These are phyloP conservation scores for Scedosporium apiospermum DNA, from an alignment of 2,329 filamentous ascomycete species.

Conservation along the genomic window DNA sequence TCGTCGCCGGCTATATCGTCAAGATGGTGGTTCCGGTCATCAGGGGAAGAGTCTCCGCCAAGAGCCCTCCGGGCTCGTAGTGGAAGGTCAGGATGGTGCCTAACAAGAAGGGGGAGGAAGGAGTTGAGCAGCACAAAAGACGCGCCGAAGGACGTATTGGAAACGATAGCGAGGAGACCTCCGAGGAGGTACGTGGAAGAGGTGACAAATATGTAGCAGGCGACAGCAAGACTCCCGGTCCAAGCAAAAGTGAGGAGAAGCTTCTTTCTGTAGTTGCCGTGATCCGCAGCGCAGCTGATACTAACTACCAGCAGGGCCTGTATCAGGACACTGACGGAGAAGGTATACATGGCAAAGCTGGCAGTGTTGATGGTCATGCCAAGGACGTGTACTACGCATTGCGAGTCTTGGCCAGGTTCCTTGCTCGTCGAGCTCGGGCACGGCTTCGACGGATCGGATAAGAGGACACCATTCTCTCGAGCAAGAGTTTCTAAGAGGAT, in stretches of 20 bases:
- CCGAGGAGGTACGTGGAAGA: constrained; percentile 72
- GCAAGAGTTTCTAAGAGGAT: constrained; percentile 91
- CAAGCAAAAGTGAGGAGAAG: constrained; percentile 80
- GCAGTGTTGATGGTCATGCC: constrained; percentile 89
- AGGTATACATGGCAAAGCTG: constrained; percentile 97
- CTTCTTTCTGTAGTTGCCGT: constrained; percentile 84
- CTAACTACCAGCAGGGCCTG: constrained; percentile 89
- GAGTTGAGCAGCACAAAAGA: constrained; percentile 95
- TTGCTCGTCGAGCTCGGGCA: constrained; percentile 59
- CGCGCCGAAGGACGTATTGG: constrained; percentile 89
- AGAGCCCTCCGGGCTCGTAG: constrained; percentile 5
- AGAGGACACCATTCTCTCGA: constrained; percentile 79
- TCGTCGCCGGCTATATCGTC: background rate
- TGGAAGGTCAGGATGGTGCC: constrained; percentile 57
- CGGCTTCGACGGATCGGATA: constrained; percentile 65
- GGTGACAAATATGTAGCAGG: constrained; percentile 75
- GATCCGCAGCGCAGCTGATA: constrained; percentile 92
- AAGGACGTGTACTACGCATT: constrained; percentile 76
- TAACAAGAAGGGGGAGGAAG: constrained; percentile 82
- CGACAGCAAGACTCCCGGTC: constrained; percentile 70
- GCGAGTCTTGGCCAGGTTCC: constrained; percentile 33
- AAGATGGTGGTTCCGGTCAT: background rate
- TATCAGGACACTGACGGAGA: constrained; percentile 81
- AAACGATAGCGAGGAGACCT: constrained; percentile 74
- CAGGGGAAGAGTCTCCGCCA: constrained; percentile 17